phyloP scores from a whole-genome alignment of 2,329 filamentous ascomycete species.

The Colletotrichum cordylinicola region DNA sequence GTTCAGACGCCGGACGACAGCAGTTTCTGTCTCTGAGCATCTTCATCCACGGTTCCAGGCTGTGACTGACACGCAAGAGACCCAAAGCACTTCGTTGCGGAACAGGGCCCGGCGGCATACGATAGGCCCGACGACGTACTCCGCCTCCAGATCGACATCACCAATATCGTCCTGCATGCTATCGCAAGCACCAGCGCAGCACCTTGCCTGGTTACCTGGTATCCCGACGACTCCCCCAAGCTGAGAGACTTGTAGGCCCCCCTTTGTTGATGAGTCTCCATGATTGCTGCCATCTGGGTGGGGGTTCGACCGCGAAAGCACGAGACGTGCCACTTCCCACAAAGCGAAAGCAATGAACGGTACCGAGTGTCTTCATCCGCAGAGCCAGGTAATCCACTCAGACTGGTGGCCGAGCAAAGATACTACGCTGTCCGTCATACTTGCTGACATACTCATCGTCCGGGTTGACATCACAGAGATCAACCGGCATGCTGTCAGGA shows the following conservation, averaged over 20 bases:
- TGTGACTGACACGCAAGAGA: not conserved
- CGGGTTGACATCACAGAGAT: fast-evolving
- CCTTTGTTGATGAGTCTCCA: not conserved
- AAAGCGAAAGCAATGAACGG: not conserved
- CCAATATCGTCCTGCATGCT: not conserved
- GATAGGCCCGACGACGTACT: not conserved
- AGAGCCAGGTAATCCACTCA: not conserved
- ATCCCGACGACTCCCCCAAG: not conserved
- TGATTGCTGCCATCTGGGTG: no score
- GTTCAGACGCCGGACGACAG: no score
- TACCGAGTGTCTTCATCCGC: not conserved
- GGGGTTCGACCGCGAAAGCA: not conserved
- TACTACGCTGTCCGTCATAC: not conserved
- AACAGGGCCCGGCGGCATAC: not conserved
- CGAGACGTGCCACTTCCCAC: not conserved
- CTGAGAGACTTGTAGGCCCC: fast-evolving
- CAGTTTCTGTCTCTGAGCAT: not conserved
- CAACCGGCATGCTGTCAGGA: fast-evolving
- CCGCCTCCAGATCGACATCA: fast-evolving
- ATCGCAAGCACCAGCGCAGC: not conserved
- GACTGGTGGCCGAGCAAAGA: not conserved
- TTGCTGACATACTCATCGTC: not conserved
- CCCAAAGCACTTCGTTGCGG: not conserved
- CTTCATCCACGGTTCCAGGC: not conserved
- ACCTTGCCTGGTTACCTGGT: fast-evolving